A percentile compares a stretch with the other conserved stretches of the same genome.
phyloP scores from a whole-genome alignment of 108 stramenopile species.

The Discostella stelligeroides region DNA sequence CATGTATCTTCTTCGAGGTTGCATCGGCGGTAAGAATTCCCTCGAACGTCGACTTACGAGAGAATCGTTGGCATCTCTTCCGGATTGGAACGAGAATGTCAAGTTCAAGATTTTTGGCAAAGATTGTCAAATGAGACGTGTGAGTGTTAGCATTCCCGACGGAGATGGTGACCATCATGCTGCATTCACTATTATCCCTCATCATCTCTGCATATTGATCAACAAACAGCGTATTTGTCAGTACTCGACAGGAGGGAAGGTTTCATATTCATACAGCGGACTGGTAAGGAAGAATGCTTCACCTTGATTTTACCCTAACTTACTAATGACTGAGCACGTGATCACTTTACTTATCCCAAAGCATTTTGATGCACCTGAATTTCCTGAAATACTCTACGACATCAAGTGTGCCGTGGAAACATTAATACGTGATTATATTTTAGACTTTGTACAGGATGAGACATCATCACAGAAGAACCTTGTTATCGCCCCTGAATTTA shows the following conservation, averaged over 20 bases:
- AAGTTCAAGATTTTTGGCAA: constrained; percentile 38
- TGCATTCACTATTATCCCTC: no score
- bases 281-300: not conserved
- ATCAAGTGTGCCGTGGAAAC: constrained; percentile 39
- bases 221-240: constrained; percentile 44
- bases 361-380: constrained; percentile 35
- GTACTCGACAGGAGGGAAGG: constrained; percentile 24
- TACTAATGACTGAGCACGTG: no score
- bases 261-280: constrained; percentile 46
- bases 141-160: no score
- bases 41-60: constrained; percentile 15
- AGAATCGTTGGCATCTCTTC: constrained; percentile 22
- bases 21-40: constrained; percentile 19
- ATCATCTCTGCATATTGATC: no score
- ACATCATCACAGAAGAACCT: constrained; percentile 7
- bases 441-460: constrained; percentile 3
- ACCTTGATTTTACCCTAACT: no score
- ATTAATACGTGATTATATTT: constrained; percentile 27
- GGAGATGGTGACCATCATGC: no score
- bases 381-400: constrained; percentile 24
- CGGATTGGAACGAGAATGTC: constrained; percentile 44
- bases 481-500: constrained; percentile 22
- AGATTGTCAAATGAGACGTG: constrained; percentile 43
- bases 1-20: constrained; percentile 25
- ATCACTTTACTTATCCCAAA: not conserved